phyloP scores from a whole-genome alignment of 1,284 basidiomycete species.

The Neonothopanus nambi region DNA sequence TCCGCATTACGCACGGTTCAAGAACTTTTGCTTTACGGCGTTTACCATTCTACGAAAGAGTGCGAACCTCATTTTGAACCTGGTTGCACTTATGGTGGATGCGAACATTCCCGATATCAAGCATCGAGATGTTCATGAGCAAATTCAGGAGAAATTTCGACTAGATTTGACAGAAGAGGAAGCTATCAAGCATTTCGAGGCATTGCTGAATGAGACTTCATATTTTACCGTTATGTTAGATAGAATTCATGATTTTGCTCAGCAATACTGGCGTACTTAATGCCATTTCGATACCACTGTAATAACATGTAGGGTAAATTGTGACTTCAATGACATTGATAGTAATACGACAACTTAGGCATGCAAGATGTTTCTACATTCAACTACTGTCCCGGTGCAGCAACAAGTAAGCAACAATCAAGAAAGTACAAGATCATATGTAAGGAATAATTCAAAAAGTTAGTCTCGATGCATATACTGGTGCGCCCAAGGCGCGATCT shows the following conservation, averaged over 20 bases:
- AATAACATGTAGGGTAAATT: no score
- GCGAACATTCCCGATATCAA: constrained; percentile 98
- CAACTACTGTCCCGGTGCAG: no score
- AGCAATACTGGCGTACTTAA: constrained; percentile 78
- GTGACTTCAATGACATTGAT: no score
- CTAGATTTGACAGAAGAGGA: constrained; percentile 93
- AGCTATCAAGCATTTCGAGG: constrained; percentile 96
- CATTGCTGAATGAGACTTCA: constrained; percentile 90
- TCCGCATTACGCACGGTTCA: constrained; percentile 92
- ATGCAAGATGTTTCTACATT: no score
- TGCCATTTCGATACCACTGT: no score
- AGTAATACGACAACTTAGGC: no score
- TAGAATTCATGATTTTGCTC: constrained; percentile 85
- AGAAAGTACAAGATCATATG: no score
- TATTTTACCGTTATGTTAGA: constrained; percentile 94
- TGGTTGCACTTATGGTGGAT: constrained; percentile 97
- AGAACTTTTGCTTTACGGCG: constrained; percentile 93
- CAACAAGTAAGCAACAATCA: no score
- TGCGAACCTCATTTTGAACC: constrained; percentile 96
- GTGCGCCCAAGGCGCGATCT: constrained; percentile 15
- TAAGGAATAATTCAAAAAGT: no score
- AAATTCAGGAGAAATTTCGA: constrained; percentile 97
- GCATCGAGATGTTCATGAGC: constrained; percentile 80
- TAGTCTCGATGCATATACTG: constrained; percentile 5
- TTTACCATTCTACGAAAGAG: constrained; percentile 95